A percentile compares a stretch with the other conserved stretches of the same genome.
phyloP scores from a whole-genome alignment of 306 rosid species.

The Delonix regia region DNA sequence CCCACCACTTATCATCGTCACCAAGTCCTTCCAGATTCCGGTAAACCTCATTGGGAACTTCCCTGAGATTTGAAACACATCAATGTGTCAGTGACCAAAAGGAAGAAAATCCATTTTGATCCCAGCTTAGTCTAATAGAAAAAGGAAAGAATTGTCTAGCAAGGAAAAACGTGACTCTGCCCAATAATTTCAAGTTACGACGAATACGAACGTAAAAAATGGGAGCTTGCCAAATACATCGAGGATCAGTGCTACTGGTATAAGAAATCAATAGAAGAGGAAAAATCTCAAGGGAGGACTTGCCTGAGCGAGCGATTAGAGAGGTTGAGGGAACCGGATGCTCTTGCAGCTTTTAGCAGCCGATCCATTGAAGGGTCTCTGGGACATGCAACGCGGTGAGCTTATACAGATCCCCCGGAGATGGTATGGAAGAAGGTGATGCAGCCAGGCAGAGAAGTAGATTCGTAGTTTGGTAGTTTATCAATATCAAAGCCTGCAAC shows the following conservation, averaged over 20 bases:
- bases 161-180: background rate
- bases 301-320: slow-evolving; percentile 89
- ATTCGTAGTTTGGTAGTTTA: background rate
- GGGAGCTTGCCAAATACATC: background rate
- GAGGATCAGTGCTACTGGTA: background rate
- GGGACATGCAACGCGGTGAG: background rate
- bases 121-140: background rate
- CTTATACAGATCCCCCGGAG: slow-evolving; percentile 35
- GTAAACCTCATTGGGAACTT: slow-evolving; percentile 83
- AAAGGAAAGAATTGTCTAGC: background rate
- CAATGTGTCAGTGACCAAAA: background rate
- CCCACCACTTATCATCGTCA: slow-evolving; percentile 93
- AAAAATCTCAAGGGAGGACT: background rate
- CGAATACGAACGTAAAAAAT: background rate
- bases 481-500: background rate
- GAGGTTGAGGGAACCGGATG: slow-evolving; percentile 95
- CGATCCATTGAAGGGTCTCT: slow-evolving; percentile 63
- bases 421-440: background rate
- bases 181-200: background rate
- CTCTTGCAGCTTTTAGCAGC: slow-evolving; percentile 79
- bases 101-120: background rate
- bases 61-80: slow-evolving; percentile 44
- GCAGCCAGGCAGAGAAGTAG: background rate
- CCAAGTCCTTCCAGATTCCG: slow-evolving; percentile 64
- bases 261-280: background rate